These are phyloP conservation scores for Brassica napus DNA, from an alignment of 345 rosid species.

Conservation along the genomic window Da-Ae NC_063442.1:3889501-3890000, in stretches of 20 bases:
- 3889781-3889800: background rate
- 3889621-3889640: slow-evolving; percentile 22
- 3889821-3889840: background rate
- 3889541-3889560: background rate
- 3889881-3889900: background rate
- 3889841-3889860: background rate
- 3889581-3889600: background rate
- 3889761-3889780: background rate
- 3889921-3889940: background rate
- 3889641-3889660: slow-evolving; percentile 18
- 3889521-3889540: slow-evolving; percentile 5
- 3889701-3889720: background rate
- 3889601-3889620: background rate
- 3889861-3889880: background rate
- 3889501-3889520: background rate
- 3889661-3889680: slow-evolving; percentile 18
- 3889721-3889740: background rate
- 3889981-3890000: slow-evolving; percentile 2
- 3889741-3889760: too few relatives aligned
- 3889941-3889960: slow-evolving; percentile 8
- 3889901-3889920: background rate
- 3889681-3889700: background rate
- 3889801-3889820: background rate
- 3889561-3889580: background rate
- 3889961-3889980: slow-evolving; percentile 19